A percentile compares a stretch with the other conserved stretches of the same genome.
phyloP scores from a whole-genome alignment of 345 rosid genomes.

The Salix exigua region DNA sequence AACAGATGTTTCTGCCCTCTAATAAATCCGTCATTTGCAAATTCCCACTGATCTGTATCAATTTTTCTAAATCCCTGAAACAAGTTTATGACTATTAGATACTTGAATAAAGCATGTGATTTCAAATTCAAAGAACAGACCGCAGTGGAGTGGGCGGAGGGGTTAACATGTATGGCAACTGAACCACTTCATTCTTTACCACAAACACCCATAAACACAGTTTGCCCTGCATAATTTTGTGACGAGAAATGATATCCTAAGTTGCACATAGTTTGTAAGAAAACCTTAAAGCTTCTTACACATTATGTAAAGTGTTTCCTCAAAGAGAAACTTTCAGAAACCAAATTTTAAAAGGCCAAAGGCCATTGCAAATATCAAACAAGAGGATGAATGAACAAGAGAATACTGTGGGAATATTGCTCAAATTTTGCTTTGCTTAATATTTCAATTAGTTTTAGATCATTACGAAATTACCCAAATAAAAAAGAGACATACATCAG shows the following conservation, averaged over 20 bases:
- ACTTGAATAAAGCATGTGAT: neutral
- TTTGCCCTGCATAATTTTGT: neutral
- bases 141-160: neutral
- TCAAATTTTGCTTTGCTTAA: neutral
- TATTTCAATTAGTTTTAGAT: neutral
- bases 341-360: neutral
- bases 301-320: neutral
- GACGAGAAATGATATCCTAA: neutral
- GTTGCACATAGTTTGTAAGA: neutral
- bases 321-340: neutral
- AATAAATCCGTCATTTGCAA: conserved; percentile 77
- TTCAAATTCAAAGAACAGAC: neutral
- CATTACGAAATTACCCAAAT: neutral
- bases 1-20: conserved; percentile 67
- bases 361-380: neutral
- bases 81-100: conserved; percentile 3
- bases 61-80: conserved; percentile 84
- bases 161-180: neutral
- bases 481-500: neutral
- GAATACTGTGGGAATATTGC: neutral
- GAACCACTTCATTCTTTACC: neutral
- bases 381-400: neutral
- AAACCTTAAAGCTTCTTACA: neutral
- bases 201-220: neutral
- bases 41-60: conserved; percentile 87